Base-by-base conservation (phyloP, 2,329 filamentous ascomycete genomes). In the Tolypocladium amazonense region DNA sequence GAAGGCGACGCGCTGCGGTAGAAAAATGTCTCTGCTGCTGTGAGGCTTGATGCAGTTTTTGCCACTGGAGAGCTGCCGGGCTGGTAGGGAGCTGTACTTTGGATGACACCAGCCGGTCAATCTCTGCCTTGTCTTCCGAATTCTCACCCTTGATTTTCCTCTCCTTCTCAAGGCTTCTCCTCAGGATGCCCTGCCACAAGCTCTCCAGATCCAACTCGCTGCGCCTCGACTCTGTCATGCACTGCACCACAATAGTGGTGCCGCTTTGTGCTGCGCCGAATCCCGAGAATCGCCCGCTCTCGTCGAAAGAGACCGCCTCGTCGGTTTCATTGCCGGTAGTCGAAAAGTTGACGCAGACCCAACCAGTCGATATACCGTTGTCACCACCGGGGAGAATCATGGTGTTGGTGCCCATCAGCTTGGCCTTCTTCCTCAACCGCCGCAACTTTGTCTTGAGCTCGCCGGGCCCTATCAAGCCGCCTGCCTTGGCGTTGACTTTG, bases 301-400 rank as follows among this genome's bases (percentile, higher is more conserved):
- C 75, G 25, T 80, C 77, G 43, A 80, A 69, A 33, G 77, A 73
- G 14, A 74, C 70, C 18, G 74, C 69, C 62, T 83, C 79, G 11
- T 71, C 68, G 20, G 71, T 67, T n/a, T 80, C 77, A 27, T 82
- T 81, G 52, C 88, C 83, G 1, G 91, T 80, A 20, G 83, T 83
- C 5, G 90, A 90, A 12, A 94, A 82, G 70, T 96, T 95, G 62
- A 97, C 89, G 73, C 94, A 99, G 25, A 99, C 88, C 94, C 94
- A 99, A 12, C 92, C 92, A 0, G 93, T 97, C 15, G 88, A 87
- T 58, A 96, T 89, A 2, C 92, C 93, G 69, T 97, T 90, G 66
- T 96, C 92, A 1, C 81, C 77, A 56, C 81, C 82, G 14, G 84
- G 83, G 7, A 84, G 78, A 55, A 82, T 80, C n/a, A 86, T 85